These are phyloP conservation scores for Hyphopichia pseudoburtonii DNA, from an alignment of 1,139 yeast species.

Conservation along the genomic window DNA sequence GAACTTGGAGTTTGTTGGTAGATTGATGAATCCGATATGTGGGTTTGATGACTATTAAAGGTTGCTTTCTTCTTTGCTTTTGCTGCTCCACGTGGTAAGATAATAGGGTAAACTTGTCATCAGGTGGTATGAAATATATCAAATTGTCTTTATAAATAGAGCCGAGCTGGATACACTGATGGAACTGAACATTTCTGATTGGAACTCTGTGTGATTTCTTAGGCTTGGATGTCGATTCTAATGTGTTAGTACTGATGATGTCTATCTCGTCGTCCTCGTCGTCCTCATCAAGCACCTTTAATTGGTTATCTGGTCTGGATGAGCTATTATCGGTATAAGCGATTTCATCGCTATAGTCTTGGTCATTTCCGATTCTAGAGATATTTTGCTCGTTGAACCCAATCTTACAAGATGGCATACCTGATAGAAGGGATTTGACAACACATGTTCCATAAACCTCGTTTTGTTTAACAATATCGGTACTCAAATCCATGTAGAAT, in stretches of 20 bases:
- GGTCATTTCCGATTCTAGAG: conserved; percentile 27
- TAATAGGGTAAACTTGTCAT: conserved; percentile 42
- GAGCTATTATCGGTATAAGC: background rate
- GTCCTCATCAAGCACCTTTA: conserved; percentile 14
- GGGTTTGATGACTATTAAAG: conserved; percentile 40
- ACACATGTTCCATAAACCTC: conserved; percentile 38
- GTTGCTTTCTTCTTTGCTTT: conserved; percentile 32
- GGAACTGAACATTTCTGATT: conserved; percentile 45
- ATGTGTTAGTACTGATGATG: background rate
- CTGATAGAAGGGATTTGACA: conserved; percentile 44
- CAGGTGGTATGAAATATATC: conserved; percentile 48
- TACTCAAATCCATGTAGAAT: conserved; percentile 36
- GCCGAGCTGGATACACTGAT: conserved; percentile 45
- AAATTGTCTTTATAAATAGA: conserved; percentile 39
- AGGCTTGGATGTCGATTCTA: background rate
- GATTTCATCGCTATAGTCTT: conserved; percentile 6
- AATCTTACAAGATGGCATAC: conserved; percentile 46
- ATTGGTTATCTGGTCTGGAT: conserved; percentile 16
- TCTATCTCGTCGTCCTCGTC: conserved; percentile 13
- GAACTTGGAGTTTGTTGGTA: conserved; percentile 31
- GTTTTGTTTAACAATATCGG: conserved; percentile 29
- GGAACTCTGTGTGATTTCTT: conserved; percentile 24
- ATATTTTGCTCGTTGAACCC: conserved; percentile 43
- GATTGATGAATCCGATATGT: conserved; percentile 24
- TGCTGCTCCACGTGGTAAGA: conserved; percentile 44